These are phyloP conservation scores for Pascua guehoae DNA, from an alignment of 1,284 basidiomycete species.

Conservation along the genomic window DNA sequence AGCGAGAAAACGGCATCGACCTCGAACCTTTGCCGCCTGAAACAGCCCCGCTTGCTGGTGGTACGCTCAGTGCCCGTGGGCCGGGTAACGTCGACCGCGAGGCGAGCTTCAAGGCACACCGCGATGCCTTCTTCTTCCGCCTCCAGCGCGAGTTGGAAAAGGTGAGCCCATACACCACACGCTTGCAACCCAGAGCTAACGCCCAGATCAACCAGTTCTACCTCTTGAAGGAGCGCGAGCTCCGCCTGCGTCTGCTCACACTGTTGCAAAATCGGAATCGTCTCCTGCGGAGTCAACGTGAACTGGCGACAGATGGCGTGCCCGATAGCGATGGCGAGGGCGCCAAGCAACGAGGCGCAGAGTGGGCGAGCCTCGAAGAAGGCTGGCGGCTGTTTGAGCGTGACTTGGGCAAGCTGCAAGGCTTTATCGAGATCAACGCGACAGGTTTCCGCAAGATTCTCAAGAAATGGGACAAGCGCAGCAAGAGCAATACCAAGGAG, in stretches of 20 bases:
- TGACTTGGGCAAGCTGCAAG: conserved; percentile 94
- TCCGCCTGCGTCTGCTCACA: conserved; percentile 86
- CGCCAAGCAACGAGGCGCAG: conserved; percentile 58
- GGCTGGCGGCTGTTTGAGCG: conserved; percentile 92
- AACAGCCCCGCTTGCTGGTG: conserved; percentile 41
- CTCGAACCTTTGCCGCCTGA: conserved; percentile 46
- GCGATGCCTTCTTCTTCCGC: conserved; percentile 98
- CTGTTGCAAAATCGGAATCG: conserved; percentile 85
- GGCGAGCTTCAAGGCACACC: conserved; percentile 79
- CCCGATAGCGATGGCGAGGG: conserved; percentile 53
- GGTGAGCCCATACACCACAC: conserved; percentile 52
- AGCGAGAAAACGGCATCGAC: conserved; percentile 19
- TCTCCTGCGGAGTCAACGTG: conserved; percentile 37
- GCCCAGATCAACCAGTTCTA: conserved; percentile 98
- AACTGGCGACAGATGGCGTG: conserved; percentile 51
- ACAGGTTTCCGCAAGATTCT: conserved; percentile 96
- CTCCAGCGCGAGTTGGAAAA: conserved; percentile 97
- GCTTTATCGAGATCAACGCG: conserved; percentile 97
- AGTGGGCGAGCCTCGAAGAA: conserved; percentile 92
- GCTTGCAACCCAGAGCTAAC: conserved; percentile 1
- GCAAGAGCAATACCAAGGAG: conserved; percentile 91
- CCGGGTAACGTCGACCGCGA: conserved; percentile 28
- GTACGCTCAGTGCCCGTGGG: conserved; percentile 11
- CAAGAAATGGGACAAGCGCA: conserved; percentile 98
- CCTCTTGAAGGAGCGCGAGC: conserved; percentile 93